phyloP scores from a whole-genome alignment of 208 protist species.

The Acanthamoeba pearcei region DNA sequence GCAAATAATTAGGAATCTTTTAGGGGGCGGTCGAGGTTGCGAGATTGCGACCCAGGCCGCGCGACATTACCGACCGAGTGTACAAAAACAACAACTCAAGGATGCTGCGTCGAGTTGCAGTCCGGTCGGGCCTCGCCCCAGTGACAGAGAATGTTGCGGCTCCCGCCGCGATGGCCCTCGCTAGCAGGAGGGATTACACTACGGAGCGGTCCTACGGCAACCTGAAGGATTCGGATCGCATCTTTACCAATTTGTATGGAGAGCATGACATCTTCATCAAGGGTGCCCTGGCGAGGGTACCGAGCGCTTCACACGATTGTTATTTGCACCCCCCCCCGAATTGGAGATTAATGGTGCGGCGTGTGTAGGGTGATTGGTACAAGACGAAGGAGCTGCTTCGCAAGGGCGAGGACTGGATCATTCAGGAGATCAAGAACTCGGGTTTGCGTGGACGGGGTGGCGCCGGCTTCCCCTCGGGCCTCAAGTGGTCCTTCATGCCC shows the following conservation, averaged over 20 bases:
- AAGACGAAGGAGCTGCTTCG: constrained; percentile 97
- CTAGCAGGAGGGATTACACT: background rate
- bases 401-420: constrained; percentile 98
- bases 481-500: constrained; percentile 98
- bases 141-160: background rate
- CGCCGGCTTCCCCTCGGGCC: constrained; percentile 98
- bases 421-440: constrained; percentile 96
- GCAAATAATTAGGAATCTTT: background rate
- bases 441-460: constrained; percentile 98
- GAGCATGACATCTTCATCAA: constrained; percentile 95
- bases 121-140: background rate
- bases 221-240: constrained; percentile 98
- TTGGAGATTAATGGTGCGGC: background rate
- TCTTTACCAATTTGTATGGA: constrained; percentile 99
- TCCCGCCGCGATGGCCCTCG: background rate
- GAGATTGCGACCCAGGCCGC: background rate
- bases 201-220: constrained; percentile 86
- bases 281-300: constrained; percentile 93
- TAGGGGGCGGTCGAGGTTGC: background rate
- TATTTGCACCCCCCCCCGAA: background rate
- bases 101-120: constrained; percentile 38
- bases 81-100: background rate
- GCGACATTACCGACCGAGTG: background rate
- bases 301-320: background rate
- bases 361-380: constrained; percentile 97